phyloP scores from a whole-genome alignment of 2,329 filamentous ascomycete genomes.

The Cladobotryum mycophilum region DNA sequence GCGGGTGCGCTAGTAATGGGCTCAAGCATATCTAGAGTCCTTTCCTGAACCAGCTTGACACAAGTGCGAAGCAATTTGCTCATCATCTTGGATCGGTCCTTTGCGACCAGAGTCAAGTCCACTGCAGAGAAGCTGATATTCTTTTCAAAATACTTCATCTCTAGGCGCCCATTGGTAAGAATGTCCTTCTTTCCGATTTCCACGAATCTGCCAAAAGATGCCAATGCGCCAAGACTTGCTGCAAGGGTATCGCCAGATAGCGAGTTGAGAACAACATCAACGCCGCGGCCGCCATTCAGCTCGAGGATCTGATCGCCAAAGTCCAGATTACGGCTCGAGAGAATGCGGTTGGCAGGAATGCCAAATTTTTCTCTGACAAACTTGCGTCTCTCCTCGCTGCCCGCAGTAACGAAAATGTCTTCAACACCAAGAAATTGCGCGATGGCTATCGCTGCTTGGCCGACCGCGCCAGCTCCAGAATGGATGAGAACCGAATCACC shows the following conservation, averaged over 20 bases:
- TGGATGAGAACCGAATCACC: conserved; percentile 20
- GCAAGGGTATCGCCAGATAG: conserved; percentile 9
- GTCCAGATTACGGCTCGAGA: conserved; percentile 18
- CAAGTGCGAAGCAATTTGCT: conserved; percentile 7
- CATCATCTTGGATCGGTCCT: conserved; percentile 3
- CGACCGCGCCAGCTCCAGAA: conserved; percentile 16
- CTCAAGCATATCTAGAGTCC: not conserved
- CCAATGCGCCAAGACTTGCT: conserved; percentile 1
- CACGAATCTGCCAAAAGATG: conserved; percentile 8
- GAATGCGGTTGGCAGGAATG: conserved; percentile 23
- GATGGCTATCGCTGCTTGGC: conserved; percentile 16
- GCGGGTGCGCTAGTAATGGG: conserved; percentile 4
- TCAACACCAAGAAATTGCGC: conserved; percentile 12
- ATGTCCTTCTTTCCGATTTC: conserved; percentile 9
- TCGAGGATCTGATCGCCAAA: conserved; percentile 20
- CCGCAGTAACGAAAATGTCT: conserved; percentile 25
- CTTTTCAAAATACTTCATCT: conserved; percentile 5
- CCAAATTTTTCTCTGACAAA: conserved; percentile 20
- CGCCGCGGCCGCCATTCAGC: conserved; percentile 17
- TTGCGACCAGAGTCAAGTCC: conserved; percentile 5
- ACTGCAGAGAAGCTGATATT: conserved; percentile 8
- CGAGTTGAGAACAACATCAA: conserved; percentile 27
- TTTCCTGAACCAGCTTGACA: conserved; percentile 6
- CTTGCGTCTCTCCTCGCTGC: conserved; percentile 20
- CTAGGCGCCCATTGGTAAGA: conserved; percentile 2